Percentiles rank a stretch among this genome's conserved stretches.
Conservation (phyloP, 139 green algal species). For the Tetradesmus obliquus region DNA sequence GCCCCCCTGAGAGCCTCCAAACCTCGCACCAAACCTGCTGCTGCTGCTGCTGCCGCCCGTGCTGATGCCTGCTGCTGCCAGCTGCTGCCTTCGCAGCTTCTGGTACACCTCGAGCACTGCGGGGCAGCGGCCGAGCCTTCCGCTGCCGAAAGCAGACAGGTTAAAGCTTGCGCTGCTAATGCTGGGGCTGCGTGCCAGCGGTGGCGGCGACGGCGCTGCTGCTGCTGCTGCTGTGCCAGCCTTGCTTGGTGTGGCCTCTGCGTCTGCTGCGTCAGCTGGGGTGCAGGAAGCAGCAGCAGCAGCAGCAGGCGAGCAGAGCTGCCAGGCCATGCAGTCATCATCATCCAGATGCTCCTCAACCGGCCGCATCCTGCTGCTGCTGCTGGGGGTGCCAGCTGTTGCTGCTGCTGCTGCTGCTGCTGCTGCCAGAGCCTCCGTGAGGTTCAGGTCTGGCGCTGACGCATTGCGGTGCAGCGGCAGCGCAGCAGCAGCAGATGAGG, state of each 20-base stretch:
- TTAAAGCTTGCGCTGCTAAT: constrained; percentile 5
- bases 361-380: constrained; percentile 11
- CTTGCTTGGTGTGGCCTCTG: not conserved
- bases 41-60: constrained; percentile 6
- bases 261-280: not conserved
- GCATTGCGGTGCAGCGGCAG: not conserved
- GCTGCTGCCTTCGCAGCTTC: constrained; percentile 27
- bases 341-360: not conserved
- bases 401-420: constrained; percentile 25
- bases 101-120: constrained; percentile 25
- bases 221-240: constrained; percentile 41
- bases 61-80: constrained; percentile 31
- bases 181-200: not conserved
- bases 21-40: not conserved
- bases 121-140: not conserved
- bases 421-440: not conserved
- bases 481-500: not conserved
- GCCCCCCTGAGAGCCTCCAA: not conserved
- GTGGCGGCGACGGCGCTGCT: not conserved
- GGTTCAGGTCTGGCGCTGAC: not conserved
- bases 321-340: constrained; percentile 5
- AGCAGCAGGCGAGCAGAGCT: constrained; percentile 6
- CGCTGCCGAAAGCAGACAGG: not conserved
- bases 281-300: not conserved
- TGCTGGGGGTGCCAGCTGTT: not conserved